A percentile compares a stretch with the other conserved stretches of the same genome.
phyloP scores from a whole-genome alignment of 179 eudicot species.

The Beta macrorhiza region DNA sequence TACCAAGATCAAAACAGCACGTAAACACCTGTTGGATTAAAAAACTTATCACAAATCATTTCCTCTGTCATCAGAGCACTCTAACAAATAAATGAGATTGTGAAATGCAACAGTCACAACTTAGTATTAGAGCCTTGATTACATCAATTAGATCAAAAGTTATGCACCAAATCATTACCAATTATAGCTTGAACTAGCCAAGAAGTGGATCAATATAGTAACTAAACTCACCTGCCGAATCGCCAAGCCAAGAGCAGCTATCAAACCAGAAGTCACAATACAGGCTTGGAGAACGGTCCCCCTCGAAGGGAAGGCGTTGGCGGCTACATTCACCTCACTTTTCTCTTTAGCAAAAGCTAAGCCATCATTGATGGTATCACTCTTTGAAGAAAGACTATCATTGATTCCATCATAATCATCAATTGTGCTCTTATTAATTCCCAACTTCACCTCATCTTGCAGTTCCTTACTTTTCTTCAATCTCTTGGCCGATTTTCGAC shows the following conservation, averaged over 20 bases:
- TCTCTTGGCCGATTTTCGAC: conserved; percentile 56
- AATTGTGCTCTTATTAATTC: conserved; percentile 19
- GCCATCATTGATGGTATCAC: conserved; percentile 23
- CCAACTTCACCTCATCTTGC: conserved; percentile 23
- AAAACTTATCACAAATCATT: neutral
- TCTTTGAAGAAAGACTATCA: conserved; percentile 23
- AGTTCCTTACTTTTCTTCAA: conserved; percentile 41
- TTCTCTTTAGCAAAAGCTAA: conserved; percentile 29
- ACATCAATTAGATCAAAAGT: neutral
- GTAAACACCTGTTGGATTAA: neutral
- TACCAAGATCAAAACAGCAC: no score
- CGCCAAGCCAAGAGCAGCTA: conserved; percentile 63
- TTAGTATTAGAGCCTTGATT: neutral
- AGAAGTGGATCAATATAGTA: neutral
- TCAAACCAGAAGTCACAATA: conserved; percentile 66
- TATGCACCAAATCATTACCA: neutral
- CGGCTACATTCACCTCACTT: conserved; percentile 30
- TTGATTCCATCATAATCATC: conserved; percentile 34
- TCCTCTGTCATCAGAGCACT: neutral
- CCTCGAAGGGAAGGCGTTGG: conserved; percentile 48
- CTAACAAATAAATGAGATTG: neutral
- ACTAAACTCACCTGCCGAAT: conserved; percentile 63
- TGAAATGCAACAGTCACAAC: neutral
- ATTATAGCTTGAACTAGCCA: neutral
- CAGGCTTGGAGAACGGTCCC: conserved; percentile 76